phyloP scores from a whole-genome alignment of 129 eudicot genomes.

The Escallonia rubra region DNA sequence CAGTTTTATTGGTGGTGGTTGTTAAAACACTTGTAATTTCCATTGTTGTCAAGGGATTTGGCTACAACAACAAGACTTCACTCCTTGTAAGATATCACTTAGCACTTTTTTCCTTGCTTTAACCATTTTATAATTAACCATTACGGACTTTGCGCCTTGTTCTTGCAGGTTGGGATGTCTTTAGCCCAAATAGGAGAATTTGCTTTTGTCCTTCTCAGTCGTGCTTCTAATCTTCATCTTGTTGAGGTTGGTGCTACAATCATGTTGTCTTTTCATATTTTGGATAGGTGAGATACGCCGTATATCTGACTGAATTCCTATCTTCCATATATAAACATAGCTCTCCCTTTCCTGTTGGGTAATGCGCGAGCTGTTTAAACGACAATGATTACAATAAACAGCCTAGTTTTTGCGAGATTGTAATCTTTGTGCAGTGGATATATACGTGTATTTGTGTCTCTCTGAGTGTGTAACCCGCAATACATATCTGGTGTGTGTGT shows the following conservation, averaged over 20 bases:
- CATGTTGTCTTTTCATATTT: no score
- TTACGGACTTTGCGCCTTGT: not conserved
- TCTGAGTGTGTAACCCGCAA: no score
- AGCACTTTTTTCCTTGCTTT: not conserved
- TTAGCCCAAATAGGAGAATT: slow-evolving; percentile 98
- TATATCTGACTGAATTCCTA: no score
- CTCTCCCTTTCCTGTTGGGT: no score
- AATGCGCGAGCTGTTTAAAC: no score
- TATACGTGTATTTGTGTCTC: no score
- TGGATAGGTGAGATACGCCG: no score
- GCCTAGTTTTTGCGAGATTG: no score
- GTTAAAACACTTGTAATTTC: slow-evolving; percentile 80
- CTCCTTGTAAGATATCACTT: slow-evolving; percentile 58
- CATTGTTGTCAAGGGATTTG: slow-evolving; percentile 79
- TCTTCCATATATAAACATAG: no score
- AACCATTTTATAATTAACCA: not conserved
- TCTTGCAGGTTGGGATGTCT: slow-evolving; percentile 91
- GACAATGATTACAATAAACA: no score
- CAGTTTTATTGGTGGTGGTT: slow-evolving; percentile 78
- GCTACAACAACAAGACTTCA: slow-evolving; percentile 93
- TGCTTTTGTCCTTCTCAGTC: slow-evolving; percentile 96
- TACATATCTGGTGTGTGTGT: no score
- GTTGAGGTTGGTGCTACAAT: slow-evolving; percentile 60
- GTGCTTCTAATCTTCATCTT: slow-evolving; percentile 96
- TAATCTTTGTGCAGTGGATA: no score